Evolutionary conservation across 1,139 yeast genomes (phyloP).

Genomic region (Protomyces gravidus): DNA sequence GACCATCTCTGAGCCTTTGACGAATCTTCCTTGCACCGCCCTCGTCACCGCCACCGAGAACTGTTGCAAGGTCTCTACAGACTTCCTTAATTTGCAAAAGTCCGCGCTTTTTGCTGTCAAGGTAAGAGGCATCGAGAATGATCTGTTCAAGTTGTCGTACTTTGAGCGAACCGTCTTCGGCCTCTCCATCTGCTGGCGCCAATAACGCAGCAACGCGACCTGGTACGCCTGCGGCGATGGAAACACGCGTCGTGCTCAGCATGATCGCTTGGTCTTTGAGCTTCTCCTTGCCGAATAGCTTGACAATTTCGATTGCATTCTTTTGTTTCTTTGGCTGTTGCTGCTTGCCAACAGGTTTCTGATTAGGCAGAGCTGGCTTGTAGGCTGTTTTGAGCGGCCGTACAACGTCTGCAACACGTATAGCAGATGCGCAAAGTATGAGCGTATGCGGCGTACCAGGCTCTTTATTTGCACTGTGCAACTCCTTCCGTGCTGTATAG

Average conservation of each 20-base stretch:
- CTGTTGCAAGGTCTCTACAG: neutral
- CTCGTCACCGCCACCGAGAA: neutral
- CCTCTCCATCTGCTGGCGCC: neutral
- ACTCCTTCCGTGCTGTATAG: conserved; percentile 10
- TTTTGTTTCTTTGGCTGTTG: neutral
- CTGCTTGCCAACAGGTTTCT: neutral
- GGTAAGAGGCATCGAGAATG: conserved; percentile 9
- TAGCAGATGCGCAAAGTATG: conserved; percentile 16
- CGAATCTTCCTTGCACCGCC: neutral
- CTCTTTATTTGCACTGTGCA: conserved; percentile 6
- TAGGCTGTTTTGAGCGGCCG: conserved; percentile 11
- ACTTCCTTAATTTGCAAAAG: conserved; percentile 16
- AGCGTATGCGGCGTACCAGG: conserved; percentile 21
- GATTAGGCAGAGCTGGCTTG: neutral
- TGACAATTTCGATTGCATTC: neutral
- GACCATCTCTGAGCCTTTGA: neutral
- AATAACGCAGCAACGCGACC: conserved; percentile 12
- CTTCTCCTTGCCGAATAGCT: conserved; percentile 21
- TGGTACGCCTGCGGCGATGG: conserved; percentile 22
- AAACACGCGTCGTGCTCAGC: conserved; percentile 4
- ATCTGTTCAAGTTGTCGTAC: conserved; percentile 19
- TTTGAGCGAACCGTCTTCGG: conserved; percentile 1
- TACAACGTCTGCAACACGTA: conserved; percentile 19
- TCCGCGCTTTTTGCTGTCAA: conserved; percentile 18
- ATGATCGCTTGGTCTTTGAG: neutral